These are phyloP conservation scores for Anthracocystis walkeri DNA, from an alignment of 1,284 basidiomycete species.

Conservation along the genomic window DNA sequence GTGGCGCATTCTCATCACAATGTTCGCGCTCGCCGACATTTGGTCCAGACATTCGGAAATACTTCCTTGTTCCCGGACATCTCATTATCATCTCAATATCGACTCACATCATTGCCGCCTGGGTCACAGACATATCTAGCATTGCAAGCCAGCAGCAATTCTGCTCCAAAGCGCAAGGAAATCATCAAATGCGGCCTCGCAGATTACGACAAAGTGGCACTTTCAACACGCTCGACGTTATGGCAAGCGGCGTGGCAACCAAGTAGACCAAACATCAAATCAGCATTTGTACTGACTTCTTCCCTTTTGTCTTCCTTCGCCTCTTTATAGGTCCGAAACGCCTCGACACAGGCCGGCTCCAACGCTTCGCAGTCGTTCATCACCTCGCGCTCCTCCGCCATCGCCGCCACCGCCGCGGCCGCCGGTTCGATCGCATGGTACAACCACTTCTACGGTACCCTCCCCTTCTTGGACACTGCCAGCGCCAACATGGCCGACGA, in stretches of 20 bases:
- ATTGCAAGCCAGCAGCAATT: background rate
- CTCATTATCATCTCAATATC: background rate
- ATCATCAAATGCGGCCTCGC: background rate
- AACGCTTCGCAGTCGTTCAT: slow-evolving; percentile 70
- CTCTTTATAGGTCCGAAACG: slow-evolving; percentile 54
- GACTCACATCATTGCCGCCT: background rate
- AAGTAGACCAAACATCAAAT: background rate
- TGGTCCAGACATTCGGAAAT: background rate
- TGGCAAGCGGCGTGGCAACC: slow-evolving; percentile 8
- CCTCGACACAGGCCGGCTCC: slow-evolving; percentile 57
- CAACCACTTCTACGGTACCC: slow-evolving; percentile 87
- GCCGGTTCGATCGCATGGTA: slow-evolving; percentile 95
- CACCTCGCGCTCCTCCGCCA: slow-evolving; percentile 82
- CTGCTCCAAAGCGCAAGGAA: background rate
- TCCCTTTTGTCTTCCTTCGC: background rate
- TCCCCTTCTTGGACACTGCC: slow-evolving; percentile 63
- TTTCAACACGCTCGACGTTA: background rate
- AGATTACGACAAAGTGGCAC: background rate
- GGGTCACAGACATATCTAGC: background rate
- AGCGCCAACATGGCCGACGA: slow-evolving; percentile 77
- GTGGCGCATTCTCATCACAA: background rate
- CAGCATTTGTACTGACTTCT: slow-evolving; percentile 22
- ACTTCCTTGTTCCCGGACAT: too few relatives aligned
- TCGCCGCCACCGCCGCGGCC: slow-evolving; percentile 81
- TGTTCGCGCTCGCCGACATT: background rate